Evolutionary conservation across 441 rosid species (phyloP), one percentile per base, ranked within the genome.

Genomic region (Erodium texanum): DNA sequence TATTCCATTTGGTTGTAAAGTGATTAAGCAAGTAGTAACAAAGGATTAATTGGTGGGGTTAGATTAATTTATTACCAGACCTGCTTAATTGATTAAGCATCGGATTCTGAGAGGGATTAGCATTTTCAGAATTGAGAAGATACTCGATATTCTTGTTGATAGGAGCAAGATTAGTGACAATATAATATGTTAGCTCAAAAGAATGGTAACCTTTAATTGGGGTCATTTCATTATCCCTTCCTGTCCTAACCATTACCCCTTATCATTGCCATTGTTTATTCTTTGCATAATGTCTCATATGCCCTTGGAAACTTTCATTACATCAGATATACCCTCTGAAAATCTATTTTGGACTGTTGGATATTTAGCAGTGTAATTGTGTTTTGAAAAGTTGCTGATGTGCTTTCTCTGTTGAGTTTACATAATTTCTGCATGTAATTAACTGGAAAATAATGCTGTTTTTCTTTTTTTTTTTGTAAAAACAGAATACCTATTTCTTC

Each of bases 91-190:
- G 4, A 23, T 29, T 34, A 16, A 62, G 38, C 22, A 69, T 68
- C 24, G 43, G 59, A 73, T 43, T 19, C 32, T 34, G 74, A 76
- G 75, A 75, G 79, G 74, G 73, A 67, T 67, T 62, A 62, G 58
- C 73, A 71, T 71, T 66, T 73, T 29, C 65, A 22, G 64, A 27
- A 11, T 69, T 66, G 62, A 58, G 66, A 62, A 59, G 62, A 58
- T 22, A 62, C 63, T 41, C 56, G 23, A 27, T 67, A 24, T n/a
- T 32, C 7, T 24, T 15, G 22, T 27, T 32, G 43, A 32, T 12
- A 63, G 32, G 64, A 61, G 64, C 34, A 61, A 23, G 64, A 61
- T 61, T 61, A 16, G 34, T 61, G 64, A 24, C 32, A 61, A 61
- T 61, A n/a, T 63, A 27, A 15, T 27, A 24, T 24, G 32, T 63